Base-by-base conservation (phyloP, 495 filamentous ascomycete genomes). In the Parmelia sp. region DNA sequence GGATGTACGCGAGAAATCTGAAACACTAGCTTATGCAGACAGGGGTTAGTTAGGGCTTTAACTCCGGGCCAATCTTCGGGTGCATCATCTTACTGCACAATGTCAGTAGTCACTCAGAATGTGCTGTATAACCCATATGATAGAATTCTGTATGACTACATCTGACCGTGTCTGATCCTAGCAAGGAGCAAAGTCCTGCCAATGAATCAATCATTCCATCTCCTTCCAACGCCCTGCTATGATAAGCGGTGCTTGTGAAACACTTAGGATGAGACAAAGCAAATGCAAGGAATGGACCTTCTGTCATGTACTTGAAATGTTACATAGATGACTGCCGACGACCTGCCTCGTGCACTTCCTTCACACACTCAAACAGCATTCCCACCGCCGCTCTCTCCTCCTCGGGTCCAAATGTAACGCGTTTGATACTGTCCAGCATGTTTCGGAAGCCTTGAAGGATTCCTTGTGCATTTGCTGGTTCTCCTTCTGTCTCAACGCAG, bases 371-470 rank as follows among this genome's bases (percentile, higher is more conserved):
- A 35, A 70, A 70, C 9, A 70, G 63, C 14, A 70, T 25, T 17
- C 61, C 64, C 10, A 65, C 62, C 57, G 70, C 66, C 31, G 58
- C 67, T 23, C 68, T 56, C 60, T 71, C 70, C 49, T 71, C 68
- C 40, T 64, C 63, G n/a, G 63, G 57, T 35, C 63, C 62, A 39
- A 71, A 58, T 58, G 57, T 60, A 15, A 70, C 61, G 8, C 51
- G 62, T 55, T 64, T 60, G 58, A 71, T 49, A 14, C 58, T 64
- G 21, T 57, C 37, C 33, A 69, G 58, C 60, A 70, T 27, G 19
- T 51, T 29, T 42, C 47, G 65, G 68, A 71, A 70, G 15, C 60
- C 51, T 33, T 55, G 62, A 17, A 71, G 69, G 27, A 69, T 55
- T 33, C 61, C 45, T 39, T 64, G 57, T 29, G 60, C 67, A 19